phyloP scores from a whole-genome alignment of 768 basidiomycete species.

The Postia placenta region DNA sequence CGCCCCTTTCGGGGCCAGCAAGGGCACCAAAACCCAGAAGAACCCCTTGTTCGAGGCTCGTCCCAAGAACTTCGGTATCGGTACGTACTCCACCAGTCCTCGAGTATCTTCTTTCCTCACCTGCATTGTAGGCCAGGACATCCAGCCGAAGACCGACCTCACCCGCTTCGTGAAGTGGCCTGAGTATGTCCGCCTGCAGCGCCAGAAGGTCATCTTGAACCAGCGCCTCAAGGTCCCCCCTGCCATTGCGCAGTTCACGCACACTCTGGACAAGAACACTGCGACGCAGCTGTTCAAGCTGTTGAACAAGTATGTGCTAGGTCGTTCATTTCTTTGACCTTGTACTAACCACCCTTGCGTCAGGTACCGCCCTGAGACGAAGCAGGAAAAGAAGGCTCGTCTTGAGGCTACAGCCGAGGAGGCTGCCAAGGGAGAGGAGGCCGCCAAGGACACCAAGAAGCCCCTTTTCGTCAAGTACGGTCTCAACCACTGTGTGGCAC shows the following conservation, averaged over 20 bases:
- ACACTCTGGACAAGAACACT: slow-evolving; percentile 98
- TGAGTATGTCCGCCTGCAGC: slow-evolving; percentile 94
- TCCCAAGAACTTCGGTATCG: slow-evolving; percentile 94
- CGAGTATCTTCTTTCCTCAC: not conserved
- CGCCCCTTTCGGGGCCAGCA: slow-evolving; percentile 77
- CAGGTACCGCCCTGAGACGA: slow-evolving; percentile 85
- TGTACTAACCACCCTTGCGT: not conserved
- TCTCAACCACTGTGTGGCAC: slow-evolving; percentile 93
- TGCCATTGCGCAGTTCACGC: slow-evolving; percentile 95
- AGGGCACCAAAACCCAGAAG: slow-evolving; percentile 67
- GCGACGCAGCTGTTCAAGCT: slow-evolving; percentile 98
- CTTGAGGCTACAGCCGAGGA: slow-evolving; percentile 72
- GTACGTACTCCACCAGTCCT: slow-evolving; percentile 33
- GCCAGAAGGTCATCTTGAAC: slow-evolving; percentile 97
- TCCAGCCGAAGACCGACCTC: slow-evolving; percentile 83
- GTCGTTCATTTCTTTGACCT: no score
- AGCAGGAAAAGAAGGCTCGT: slow-evolving; percentile 96
- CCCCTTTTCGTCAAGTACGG: slow-evolving; percentile 95
- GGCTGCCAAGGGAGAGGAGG: slow-evolving; percentile 73
- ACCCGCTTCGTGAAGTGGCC: slow-evolving; percentile 99
- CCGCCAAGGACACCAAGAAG: slow-evolving; percentile 82
- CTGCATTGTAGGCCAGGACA: slow-evolving; percentile 72
- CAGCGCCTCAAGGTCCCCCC: slow-evolving; percentile 98
- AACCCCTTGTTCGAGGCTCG: slow-evolving; percentile 93
- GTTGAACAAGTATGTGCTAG: slow-evolving; percentile 70